Evolutionary conservation across 106 monocot genomes (phyloP).

Genomic region (Dioscorea zingiberensis): DNA sequence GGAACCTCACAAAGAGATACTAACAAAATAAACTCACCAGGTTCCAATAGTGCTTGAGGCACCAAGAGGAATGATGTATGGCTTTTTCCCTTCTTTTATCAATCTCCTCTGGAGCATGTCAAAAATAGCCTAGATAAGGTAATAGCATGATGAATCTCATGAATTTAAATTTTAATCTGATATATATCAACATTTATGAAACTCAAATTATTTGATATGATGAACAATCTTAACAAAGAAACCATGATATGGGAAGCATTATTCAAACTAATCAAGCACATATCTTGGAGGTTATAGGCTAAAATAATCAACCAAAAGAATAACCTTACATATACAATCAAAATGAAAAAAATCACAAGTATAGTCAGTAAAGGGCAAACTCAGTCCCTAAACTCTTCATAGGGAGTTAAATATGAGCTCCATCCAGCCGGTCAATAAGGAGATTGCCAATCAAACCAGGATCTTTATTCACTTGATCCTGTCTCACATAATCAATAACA

Average conservation of each 20-base stretch:
- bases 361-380: conserved; percentile 31
- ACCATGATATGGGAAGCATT: too few relatives aligned
- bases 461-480: conserved; percentile 79
- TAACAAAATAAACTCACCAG: conserved; percentile 44
- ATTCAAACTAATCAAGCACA: too few relatives aligned
- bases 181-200: too few relatives aligned
- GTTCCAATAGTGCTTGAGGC: conserved; percentile 97
- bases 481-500: neutral
- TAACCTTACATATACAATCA: too few relatives aligned
- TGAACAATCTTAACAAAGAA: too few relatives aligned
- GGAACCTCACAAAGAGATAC: too few relatives aligned
- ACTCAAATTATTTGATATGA: too few relatives aligned
- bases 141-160: neutral
- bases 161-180: too few relatives aligned
- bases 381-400: conserved; percentile 77
- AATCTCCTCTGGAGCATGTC: conserved; percentile 67
- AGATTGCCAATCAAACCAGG: conserved; percentile 91
- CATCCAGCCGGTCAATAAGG: conserved; percentile 84
- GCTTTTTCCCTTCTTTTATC: conserved; percentile 68
- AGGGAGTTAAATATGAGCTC: conserved; percentile 91
- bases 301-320: too few relatives aligned
- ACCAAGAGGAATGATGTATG: conserved; percentile 94
- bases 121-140: conserved; percentile 52
- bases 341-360: too few relatives aligned
- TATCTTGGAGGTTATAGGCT: too few relatives aligned